Conservation (phyloP, 129 eudicot genomes). For the Helianthus tuberosus region DNA sequence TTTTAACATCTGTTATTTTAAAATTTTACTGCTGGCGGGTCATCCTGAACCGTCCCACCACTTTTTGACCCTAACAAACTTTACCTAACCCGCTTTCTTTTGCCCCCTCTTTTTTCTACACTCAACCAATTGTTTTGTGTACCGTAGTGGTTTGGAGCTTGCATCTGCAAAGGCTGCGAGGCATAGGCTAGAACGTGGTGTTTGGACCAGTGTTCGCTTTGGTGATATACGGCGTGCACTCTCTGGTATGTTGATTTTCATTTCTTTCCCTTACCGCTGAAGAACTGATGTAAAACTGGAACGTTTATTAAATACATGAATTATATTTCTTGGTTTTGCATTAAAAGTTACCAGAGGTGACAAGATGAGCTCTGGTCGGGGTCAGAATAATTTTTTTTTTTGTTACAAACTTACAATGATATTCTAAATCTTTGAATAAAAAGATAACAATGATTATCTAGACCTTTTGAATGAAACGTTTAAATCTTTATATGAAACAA, state of each 20-base stretch:
- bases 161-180: slow-evolving; percentile 95
- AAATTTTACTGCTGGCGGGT: background rate
- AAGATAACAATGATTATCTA: too few relatives aligned
- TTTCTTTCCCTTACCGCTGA: slow-evolving; percentile 20
- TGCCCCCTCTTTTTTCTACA: background rate
- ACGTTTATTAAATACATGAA: background rate
- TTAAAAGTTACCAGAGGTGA: too few relatives aligned
- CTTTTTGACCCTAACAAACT: background rate
- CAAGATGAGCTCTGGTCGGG: too few relatives aligned
- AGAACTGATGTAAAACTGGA: background rate
- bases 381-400: too few relatives aligned
- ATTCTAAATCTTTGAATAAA: too few relatives aligned
- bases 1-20: background rate
- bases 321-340: background rate
- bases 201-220: slow-evolving; percentile 89
- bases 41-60: background rate
- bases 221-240: slow-evolving; percentile 96
- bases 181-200: slow-evolving; percentile 87
- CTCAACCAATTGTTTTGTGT: slow-evolving; percentile 1
- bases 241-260: slow-evolving; percentile 52
- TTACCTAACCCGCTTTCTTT: background rate
- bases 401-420: too few relatives aligned
- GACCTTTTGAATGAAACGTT: too few relatives aligned
- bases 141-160: slow-evolving; percentile 61
- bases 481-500: too few relatives aligned